Conservation (phyloP, 345 rosid genomes). For the Euphorbia tirucalli region DNA sequence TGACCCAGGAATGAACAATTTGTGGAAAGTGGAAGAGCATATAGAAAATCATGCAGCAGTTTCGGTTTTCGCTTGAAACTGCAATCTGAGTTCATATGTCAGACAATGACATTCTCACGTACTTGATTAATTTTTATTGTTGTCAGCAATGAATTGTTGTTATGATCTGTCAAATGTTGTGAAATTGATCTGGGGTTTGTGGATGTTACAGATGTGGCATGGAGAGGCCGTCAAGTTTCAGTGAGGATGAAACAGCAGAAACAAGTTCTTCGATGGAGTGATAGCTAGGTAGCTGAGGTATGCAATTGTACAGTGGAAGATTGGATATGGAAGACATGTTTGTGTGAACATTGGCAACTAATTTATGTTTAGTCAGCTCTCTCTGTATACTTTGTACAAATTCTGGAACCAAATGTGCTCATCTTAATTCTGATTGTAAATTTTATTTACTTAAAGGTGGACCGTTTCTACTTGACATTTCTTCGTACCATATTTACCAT, state of each 20-base stretch:
- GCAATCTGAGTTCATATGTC: not conserved
- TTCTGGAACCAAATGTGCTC: too few relatives aligned
- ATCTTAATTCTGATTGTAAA: too few relatives aligned
- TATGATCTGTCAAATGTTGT: not conserved
- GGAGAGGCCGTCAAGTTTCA: constrained; percentile 57
- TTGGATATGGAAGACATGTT: too few relatives aligned
- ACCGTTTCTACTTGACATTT: too few relatives aligned
- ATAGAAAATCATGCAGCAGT: not conserved
- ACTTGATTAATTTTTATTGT: not conserved
- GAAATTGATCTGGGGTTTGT: constrained; percentile 9
- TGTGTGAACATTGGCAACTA: too few relatives aligned
- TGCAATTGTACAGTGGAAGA: too few relatives aligned
- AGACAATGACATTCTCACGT: not conserved
- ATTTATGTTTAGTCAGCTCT: too few relatives aligned
- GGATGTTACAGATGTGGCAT: constrained; percentile 38
- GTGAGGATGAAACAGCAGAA: constrained; percentile 69
- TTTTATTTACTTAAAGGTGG: too few relatives aligned
- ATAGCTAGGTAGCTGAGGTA: constrained; percentile 7
- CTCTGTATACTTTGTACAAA: too few relatives aligned
- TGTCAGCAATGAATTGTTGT: not conserved
- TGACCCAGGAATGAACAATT: not conserved
- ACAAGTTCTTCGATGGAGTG: constrained; percentile 53
- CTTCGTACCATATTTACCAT: too few relatives aligned
- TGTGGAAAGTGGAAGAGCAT: not conserved
- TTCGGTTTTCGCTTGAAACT: not conserved